Evolutionary conservation across 257 asterid genomes (phyloP).

Genomic region (Nicotiana obtusifolia): DNA sequence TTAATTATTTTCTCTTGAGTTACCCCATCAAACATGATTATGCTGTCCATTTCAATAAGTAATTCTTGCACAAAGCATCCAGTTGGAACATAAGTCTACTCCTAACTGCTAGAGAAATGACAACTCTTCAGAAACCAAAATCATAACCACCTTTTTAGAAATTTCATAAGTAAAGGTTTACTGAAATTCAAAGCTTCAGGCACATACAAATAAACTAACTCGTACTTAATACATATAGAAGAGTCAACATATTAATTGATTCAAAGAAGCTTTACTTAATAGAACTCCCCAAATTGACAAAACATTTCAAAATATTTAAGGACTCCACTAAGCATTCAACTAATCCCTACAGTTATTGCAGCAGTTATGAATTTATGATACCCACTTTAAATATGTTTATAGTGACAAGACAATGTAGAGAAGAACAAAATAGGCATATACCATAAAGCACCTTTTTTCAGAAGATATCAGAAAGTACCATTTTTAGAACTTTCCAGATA

Average conservation of each 20-base stretch:
- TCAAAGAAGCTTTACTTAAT: neutral
- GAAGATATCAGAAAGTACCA: neutral
- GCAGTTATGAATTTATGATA: neutral
- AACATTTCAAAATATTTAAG: neutral
- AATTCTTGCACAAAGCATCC: neutral
- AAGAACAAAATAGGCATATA: neutral
- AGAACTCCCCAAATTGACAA: neutral
- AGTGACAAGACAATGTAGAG: neutral
- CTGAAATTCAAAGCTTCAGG: neutral
- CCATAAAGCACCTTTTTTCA: neutral
- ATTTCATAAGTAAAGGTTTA: neutral
- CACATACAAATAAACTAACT: neutral
- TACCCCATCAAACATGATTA: neutral
- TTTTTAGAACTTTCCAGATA: neutral
- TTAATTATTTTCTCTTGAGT: neutral
- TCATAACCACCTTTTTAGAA: neutral
- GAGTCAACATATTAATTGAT: neutral
- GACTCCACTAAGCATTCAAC: neutral
- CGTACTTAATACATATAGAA: neutral
- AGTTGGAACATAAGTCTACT: neutral
- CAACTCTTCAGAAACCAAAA: neutral
- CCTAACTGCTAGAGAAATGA: neutral
- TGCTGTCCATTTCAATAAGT: neutral
- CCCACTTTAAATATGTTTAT: neutral
- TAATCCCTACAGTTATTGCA: neutral